Conservation (phyloP, 169 alveolate genomes). For the Babesia gibsoni region DNA sequence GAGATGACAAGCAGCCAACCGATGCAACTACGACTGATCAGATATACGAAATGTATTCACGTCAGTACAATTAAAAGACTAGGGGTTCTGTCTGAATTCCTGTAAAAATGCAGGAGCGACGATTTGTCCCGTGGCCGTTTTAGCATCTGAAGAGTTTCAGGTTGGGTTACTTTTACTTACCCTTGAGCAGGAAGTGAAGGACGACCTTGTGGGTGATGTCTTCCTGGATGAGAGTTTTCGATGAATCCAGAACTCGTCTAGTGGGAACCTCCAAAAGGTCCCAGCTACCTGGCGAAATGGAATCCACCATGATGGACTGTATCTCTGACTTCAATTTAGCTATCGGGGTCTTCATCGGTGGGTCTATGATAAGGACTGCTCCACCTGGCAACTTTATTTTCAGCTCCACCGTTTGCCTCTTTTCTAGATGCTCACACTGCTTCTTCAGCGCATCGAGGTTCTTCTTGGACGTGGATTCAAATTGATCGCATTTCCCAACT, state of each 20-base stretch:
- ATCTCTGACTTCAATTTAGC: constrained; percentile 14
- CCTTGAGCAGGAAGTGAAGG: constrained; percentile 39
- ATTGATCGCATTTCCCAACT: constrained; percentile 40
- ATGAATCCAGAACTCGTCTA: constrained; percentile 18
- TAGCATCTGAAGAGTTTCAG: background rate
- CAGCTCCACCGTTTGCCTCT: constrained; percentile 32
- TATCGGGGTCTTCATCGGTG: constrained; percentile 39
- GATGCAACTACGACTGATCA: constrained; percentile 91
- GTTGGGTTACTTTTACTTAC: constrained; percentile 1
- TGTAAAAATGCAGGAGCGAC: constrained; percentile 7
- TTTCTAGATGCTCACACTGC: constrained; percentile 25
- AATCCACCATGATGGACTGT: constrained; percentile 31
- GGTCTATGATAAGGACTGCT: constrained; percentile 27
- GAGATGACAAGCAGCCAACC: constrained; percentile 94
- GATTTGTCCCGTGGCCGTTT: constrained; percentile 5
- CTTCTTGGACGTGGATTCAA: constrained; percentile 47
- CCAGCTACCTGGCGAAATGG: constrained; percentile 33
- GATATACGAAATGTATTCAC: constrained; percentile 83
- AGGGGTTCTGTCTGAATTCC: background rate
- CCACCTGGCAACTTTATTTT: constrained; percentile 40
- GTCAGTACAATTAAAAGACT: constrained; percentile 57
- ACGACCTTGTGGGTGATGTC: constrained; percentile 32
- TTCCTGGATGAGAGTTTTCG: constrained; percentile 46
- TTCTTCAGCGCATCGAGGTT: constrained; percentile 31
- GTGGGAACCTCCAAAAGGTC: constrained; percentile 54